Evolutionary conservation across 2,329 filamentous ascomycete species (phyloP).

Genomic region (Leptographium radiaticola): DNA sequence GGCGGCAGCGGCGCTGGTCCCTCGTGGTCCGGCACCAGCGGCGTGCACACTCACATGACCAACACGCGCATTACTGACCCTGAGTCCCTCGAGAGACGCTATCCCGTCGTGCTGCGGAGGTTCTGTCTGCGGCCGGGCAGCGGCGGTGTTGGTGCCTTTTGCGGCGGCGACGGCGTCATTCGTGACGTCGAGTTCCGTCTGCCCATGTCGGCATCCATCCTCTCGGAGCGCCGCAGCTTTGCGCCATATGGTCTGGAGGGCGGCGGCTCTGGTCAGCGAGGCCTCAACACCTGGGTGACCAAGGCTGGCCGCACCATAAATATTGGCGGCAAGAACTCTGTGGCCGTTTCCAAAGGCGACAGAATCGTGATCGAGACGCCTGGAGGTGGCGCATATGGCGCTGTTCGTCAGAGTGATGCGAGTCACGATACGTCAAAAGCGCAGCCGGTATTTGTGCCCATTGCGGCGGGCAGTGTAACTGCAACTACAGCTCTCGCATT

Average conservation of each 20-base stretch:
- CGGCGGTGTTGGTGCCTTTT: conserved; percentile 17
- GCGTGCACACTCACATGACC: conserved; percentile 16
- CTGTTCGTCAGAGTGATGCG: neutral
- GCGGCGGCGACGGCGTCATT: conserved; percentile 19
- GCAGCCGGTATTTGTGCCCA: neutral
- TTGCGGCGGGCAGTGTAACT: neutral
- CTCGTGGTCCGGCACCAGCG: conserved; percentile 13
- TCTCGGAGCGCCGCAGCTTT: conserved; percentile 21
- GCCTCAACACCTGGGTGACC: neutral
- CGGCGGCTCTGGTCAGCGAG: conserved; percentile 13
- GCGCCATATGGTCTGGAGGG: conserved; percentile 21
- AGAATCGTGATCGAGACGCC: neutral
- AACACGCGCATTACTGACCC: conserved; percentile 19
- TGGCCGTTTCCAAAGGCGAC: neutral
- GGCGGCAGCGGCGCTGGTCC: conserved; percentile 20
- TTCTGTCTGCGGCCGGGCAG: conserved; percentile 16
- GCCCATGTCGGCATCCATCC: conserved; percentile 20
- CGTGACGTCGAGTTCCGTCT: conserved; percentile 20
- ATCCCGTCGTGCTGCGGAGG: conserved; percentile 18
- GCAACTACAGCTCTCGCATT: neutral
- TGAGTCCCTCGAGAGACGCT: conserved; percentile 21
- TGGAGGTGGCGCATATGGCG: neutral
- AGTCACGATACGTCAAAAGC: neutral
- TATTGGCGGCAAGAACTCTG: neutral
- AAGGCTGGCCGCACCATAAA: neutral